Evolutionary conservation across 805 yeast genomes (phyloP).

Genomic region (Nakazawaea anatomiae): DNA sequence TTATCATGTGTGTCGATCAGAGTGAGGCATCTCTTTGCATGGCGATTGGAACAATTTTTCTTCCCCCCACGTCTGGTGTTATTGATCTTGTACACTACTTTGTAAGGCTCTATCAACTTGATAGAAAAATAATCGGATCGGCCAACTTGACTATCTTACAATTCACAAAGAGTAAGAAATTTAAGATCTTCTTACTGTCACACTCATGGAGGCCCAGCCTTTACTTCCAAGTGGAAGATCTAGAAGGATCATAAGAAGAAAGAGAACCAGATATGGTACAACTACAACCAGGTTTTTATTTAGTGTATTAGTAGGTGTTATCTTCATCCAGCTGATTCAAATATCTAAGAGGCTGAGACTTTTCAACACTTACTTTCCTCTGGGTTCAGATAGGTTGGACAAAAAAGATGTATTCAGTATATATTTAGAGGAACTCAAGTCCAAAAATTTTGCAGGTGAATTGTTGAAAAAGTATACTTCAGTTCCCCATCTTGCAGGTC

Average conservation of each 20-base stretch:
- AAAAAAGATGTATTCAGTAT: slow-evolving; percentile 5
- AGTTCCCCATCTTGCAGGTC: slow-evolving; percentile 55
- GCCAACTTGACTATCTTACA: too few relatives aligned
- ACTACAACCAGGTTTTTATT: not conserved
- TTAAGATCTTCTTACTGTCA: too few relatives aligned
- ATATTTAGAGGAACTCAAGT: slow-evolving; percentile 20
- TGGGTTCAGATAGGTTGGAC: not conserved
- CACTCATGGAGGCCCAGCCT: slow-evolving; percentile 2
- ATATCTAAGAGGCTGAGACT: not conserved
- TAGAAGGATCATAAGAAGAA: not conserved
- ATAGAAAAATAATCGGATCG: too few relatives aligned
- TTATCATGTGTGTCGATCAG: too few relatives aligned
- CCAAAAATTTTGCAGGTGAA: slow-evolving; percentile 35
- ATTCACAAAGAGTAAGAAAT: too few relatives aligned
- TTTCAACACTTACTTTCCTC: not conserved
- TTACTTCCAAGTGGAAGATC: not conserved
- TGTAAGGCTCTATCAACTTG: too few relatives aligned
- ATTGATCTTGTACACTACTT: too few relatives aligned
- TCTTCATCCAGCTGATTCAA: not conserved
- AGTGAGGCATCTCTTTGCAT: too few relatives aligned
- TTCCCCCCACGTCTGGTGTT: too few relatives aligned
- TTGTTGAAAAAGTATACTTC: slow-evolving; percentile 50
- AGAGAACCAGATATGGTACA: not conserved
- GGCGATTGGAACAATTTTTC: too few relatives aligned
- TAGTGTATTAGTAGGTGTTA: not conserved